phyloP scores from a whole-genome alignment of 768 basidiomycete species.

The Udeniomyces megalosporus region DNA sequence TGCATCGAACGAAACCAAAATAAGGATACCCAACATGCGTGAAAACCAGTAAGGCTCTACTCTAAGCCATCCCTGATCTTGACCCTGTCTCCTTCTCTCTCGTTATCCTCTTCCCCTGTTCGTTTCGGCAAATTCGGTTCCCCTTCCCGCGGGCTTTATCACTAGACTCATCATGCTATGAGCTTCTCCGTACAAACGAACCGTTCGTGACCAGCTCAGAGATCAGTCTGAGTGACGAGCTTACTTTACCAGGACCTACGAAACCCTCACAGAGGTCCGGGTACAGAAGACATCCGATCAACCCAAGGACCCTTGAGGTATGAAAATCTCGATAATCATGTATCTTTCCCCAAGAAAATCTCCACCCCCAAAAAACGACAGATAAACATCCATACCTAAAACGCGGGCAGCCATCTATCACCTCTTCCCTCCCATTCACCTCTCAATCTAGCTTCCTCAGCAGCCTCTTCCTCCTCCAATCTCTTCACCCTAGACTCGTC shows the following conservation, averaged over 20 bases:
- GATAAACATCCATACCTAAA: too few species aligned
- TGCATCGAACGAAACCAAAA: too few species aligned
- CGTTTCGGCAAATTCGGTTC: too few species aligned
- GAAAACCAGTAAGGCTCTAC: too few species aligned
- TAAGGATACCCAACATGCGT: too few species aligned
- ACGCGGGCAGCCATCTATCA: conserved; percentile 4
- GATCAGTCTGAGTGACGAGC: background rate
- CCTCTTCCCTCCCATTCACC: conserved; percentile 4
- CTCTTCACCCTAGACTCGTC: background rate
- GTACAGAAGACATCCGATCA: background rate
- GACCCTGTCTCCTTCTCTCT: too few species aligned
- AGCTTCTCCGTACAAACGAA: background rate
- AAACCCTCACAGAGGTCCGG: background rate
- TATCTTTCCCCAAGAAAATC: background rate
- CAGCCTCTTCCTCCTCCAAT: background rate
- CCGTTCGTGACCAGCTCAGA: background rate
- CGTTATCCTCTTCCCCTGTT: too few species aligned
- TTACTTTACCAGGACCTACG: background rate
- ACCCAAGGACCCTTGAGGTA: background rate
- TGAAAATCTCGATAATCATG: background rate
- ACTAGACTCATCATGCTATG: too few species aligned
- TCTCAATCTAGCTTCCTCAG: background rate
- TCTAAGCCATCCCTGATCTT: too few species aligned
- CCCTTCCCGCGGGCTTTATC: too few species aligned
- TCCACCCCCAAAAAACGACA: background rate